These are phyloP conservation scores for Aspergillus calidoustus DNA, from an alignment of 2,329 filamentous ascomycete species.

Conservation along the genomic window DNA sequence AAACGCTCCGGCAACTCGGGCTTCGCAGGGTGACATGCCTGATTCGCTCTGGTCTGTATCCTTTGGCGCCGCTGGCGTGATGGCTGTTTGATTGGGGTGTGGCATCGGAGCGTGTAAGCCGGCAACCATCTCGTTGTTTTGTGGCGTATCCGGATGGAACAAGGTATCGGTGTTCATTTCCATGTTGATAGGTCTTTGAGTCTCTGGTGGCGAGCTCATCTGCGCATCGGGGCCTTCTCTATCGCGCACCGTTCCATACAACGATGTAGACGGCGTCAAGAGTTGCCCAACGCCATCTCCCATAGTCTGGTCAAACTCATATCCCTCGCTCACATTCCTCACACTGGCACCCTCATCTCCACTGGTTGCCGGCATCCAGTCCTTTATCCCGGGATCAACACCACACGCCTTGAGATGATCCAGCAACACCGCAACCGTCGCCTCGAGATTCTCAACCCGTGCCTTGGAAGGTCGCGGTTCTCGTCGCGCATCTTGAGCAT, in stretches of 20 bases:
- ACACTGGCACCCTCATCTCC: background rate
- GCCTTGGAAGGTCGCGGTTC: background rate
- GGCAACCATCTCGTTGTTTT: background rate
- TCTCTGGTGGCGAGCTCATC: background rate
- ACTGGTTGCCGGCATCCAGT: background rate
- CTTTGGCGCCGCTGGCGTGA: background rate
- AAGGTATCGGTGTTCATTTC: background rate
- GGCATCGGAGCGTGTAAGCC: background rate
- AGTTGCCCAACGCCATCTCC: background rate
- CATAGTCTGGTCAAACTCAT: background rate
- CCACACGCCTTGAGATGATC: background rate
- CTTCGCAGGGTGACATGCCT: background rate
- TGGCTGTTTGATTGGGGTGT: background rate
- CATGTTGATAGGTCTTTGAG: background rate
- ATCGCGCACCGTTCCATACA: background rate
- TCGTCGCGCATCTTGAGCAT: background rate
- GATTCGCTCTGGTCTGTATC: background rate
- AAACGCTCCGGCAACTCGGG: background rate
- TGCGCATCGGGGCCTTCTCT: background rate
- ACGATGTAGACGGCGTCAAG: background rate
- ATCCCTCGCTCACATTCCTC: background rate
- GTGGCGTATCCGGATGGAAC: background rate
- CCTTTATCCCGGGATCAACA: background rate
- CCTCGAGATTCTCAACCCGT: background rate
- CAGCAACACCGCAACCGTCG: background rate